phyloP scores from a whole-genome alignment of 495 filamentous ascomycete genomes.

The Penicillium desertorum region DNA sequence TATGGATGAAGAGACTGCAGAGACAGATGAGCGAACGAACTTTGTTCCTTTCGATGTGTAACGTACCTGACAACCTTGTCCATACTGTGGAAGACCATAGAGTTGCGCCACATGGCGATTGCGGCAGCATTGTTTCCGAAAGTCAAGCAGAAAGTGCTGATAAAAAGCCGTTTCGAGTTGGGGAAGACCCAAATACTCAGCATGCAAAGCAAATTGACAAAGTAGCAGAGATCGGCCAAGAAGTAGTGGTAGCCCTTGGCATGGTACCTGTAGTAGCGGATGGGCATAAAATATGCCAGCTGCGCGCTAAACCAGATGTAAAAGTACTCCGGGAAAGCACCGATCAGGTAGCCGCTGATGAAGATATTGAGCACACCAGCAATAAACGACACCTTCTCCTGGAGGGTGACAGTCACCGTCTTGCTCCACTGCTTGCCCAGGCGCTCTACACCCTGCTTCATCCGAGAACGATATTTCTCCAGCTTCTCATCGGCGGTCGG shows the following conservation, averaged over 20 bases:
- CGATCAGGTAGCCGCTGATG: conserved; percentile 90
- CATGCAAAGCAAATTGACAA: conserved; percentile 85
- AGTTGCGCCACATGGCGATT: conserved; percentile 99
- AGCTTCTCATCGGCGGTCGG: conserved; percentile 90
- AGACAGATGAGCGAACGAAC: conserved; percentile 15
- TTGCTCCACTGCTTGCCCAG: conserved; percentile 84
- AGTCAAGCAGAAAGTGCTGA: conserved; percentile 87
- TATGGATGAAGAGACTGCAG: conserved; percentile 87
- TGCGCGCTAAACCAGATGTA: conserved; percentile 89
- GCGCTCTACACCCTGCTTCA: conserved; percentile 84
- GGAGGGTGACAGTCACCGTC: conserved; percentile 77
- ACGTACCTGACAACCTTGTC: conserved; percentile 85
- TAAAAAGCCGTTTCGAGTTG: conserved; percentile 85
- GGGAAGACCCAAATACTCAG: conserved; percentile 90
- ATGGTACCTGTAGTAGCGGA: conserved; percentile 88
- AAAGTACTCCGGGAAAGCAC: conserved; percentile 80
- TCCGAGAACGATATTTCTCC: conserved; percentile 82
- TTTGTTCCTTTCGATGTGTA: neutral
- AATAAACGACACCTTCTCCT: conserved; percentile 96
- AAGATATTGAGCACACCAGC: conserved; percentile 95
- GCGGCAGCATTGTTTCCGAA: conserved; percentile 96
- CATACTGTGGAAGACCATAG: conserved; percentile 94
- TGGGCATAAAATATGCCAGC: conserved; percentile 91
- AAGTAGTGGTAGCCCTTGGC: conserved; percentile 94
- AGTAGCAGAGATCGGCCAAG: conserved; percentile 95